Conservation (phyloP, 1,284 basidiomycete species). For the Irpex sp. region DNA sequence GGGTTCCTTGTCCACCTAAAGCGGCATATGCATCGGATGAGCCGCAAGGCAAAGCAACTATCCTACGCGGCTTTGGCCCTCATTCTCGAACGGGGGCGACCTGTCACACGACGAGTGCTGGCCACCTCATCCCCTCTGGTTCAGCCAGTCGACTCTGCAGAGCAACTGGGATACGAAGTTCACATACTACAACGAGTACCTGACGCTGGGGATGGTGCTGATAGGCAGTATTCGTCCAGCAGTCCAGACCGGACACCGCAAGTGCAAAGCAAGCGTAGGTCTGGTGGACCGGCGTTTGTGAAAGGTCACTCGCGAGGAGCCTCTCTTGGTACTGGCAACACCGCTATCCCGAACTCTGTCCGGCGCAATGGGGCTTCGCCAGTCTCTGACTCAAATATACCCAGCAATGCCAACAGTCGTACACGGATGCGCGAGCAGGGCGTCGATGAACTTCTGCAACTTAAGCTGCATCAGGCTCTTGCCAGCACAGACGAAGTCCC, state of each 20-base stretch:
- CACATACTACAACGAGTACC: slow-evolving; percentile 77
- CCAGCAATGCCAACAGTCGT: slow-evolving; percentile 21
- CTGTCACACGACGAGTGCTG: slow-evolving; percentile 64
- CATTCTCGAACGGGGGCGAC: slow-evolving; percentile 70
- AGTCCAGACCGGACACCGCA: slow-evolving; percentile 18
- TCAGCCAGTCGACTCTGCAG: slow-evolving; percentile 74
- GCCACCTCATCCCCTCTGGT: slow-evolving; percentile 82
- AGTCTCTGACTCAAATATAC: slow-evolving; percentile 22
- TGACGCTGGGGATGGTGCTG: slow-evolving; percentile 61
- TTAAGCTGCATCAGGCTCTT: slow-evolving; percentile 83
- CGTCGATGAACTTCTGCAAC: slow-evolving; percentile 83
- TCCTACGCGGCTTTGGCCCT: slow-evolving; percentile 70
- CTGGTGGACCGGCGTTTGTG: slow-evolving; percentile 8
- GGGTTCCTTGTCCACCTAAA: slow-evolving; percentile 67
- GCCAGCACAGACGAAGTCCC: slow-evolving; percentile 63
- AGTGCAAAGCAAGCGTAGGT: slow-evolving; percentile 7
- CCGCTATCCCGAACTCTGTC: neutral
- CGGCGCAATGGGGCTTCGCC: slow-evolving; percentile 14
- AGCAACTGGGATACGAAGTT: slow-evolving; percentile 77
- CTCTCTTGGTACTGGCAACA: slow-evolving; percentile 15
- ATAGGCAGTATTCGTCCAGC: slow-evolving; percentile 32
- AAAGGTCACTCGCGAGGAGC: slow-evolving; percentile 21
- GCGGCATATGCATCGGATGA: slow-evolving; percentile 39
- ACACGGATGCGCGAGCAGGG: slow-evolving; percentile 75
- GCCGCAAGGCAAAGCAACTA: slow-evolving; percentile 40